Evolutionary conservation across 345 rosid genomes (phyloP).

Genomic region (Viola odorata): DNA sequence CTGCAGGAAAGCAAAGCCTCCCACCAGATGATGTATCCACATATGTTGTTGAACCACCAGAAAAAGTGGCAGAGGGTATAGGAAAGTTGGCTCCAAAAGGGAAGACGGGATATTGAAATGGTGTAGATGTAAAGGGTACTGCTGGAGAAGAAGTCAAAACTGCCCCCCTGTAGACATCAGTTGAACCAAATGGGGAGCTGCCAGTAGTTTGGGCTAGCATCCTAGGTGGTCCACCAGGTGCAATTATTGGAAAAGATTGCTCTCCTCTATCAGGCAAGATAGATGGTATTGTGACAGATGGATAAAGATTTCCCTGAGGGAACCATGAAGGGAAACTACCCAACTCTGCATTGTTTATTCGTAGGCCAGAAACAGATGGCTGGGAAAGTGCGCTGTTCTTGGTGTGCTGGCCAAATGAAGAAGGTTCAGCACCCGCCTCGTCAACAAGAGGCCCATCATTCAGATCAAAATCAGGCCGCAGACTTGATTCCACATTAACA

Average conservation of each 20-base stretch:
- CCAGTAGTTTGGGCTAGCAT: slow-evolving; percentile 49
- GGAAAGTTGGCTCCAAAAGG: slow-evolving; percentile 59
- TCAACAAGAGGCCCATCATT: slow-evolving; percentile 74
- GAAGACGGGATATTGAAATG: slow-evolving; percentile 66
- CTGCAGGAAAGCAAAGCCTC: slow-evolving; percentile 54
- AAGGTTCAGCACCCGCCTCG: slow-evolving; percentile 48
- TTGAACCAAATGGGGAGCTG: slow-evolving; percentile 45
- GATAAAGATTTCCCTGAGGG: slow-evolving; percentile 45
- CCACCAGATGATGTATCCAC: slow-evolving; percentile 65
- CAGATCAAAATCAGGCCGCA: slow-evolving; percentile 67
- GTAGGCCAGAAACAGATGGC: slow-evolving; percentile 43
- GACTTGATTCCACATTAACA: slow-evolving; percentile 34
- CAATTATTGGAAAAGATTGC: slow-evolving; percentile 51
- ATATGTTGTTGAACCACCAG: slow-evolving; percentile 63
- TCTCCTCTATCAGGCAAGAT: slow-evolving; percentile 64
- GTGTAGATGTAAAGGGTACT: slow-evolving; percentile 48
- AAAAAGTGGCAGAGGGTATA: slow-evolving; percentile 49
- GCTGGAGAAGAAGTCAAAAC: slow-evolving; percentile 80
- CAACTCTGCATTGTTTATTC: slow-evolving; percentile 41
- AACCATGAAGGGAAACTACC: slow-evolving; percentile 67
- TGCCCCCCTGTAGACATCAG: slow-evolving; percentile 57
- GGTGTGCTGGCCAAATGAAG: slow-evolving; percentile 34
- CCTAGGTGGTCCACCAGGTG: slow-evolving; percentile 56
- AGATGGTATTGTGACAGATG: slow-evolving; percentile 57
- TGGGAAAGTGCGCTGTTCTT: slow-evolving; percentile 46